phyloP scores from a whole-genome alignment of 805 yeast genomes.

The Lachancea sp. region DNA sequence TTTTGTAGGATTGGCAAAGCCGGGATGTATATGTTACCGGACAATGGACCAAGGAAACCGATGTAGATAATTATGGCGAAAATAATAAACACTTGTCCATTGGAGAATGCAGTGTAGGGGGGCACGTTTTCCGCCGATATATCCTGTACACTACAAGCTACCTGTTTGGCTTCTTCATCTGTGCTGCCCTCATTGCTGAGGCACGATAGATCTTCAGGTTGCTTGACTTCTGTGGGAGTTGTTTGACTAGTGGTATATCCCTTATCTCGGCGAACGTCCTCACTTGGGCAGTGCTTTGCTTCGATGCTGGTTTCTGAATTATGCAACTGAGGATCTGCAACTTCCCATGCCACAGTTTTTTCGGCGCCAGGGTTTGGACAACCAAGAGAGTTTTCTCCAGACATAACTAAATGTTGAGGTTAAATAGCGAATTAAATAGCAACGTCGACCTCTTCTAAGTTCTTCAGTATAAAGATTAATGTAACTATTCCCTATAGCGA shows the following conservation, averaged over 20 bases:
- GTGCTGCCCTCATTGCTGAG: background rate
- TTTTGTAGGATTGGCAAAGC: constrained; percentile 41
- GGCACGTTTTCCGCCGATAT: constrained; percentile 1
- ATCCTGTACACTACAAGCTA: background rate
- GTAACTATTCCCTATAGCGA: too few relatives aligned
- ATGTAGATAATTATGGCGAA: constrained; percentile 40
- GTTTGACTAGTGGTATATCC: background rate
- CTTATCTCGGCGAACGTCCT: background rate
- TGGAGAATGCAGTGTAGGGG: constrained; percentile 35
- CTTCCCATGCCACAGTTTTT: constrained; percentile 1
- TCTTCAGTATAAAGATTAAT: too few relatives aligned
- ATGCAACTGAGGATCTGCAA: background rate
- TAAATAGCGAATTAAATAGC: background rate
- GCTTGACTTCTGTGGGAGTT: background rate
- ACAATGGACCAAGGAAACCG: constrained; percentile 50
- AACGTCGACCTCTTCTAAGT: background rate
- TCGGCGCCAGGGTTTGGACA: background rate
- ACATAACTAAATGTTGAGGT: background rate
- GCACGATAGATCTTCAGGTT: background rate
- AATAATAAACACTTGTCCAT: constrained; percentile 31
- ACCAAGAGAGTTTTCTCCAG: background rate
- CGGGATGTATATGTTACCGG: constrained; percentile 55
- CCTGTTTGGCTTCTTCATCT: background rate
- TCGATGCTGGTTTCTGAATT: background rate
- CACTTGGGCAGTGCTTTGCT: background rate